Conservation (phyloP, 352 stramenopile genomes). For the Aphanomyces euteiches region DNA sequence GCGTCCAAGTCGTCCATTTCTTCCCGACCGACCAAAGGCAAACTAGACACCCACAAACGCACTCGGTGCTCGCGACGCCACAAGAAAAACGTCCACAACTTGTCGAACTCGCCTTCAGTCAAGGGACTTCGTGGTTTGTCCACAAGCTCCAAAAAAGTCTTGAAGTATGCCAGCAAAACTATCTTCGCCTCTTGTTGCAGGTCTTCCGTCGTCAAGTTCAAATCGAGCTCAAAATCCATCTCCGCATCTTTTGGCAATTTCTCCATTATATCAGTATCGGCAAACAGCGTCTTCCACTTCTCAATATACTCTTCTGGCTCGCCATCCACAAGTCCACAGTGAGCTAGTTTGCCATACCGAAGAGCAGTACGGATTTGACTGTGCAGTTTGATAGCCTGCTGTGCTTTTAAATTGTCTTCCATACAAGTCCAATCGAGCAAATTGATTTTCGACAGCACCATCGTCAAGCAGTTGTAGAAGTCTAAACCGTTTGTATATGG, state of each 20-base stretch:
- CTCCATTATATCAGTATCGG: background rate
- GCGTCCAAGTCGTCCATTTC: conserved; percentile 46
- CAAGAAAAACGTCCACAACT: conserved; percentile 53
- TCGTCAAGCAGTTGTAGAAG: conserved; percentile 65
- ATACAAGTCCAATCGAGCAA: conserved; percentile 74
- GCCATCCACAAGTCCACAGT: background rate
- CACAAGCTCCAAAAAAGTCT: background rate
- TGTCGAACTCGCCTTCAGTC: conserved; percentile 50
- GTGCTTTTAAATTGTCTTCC: conserved; percentile 42
- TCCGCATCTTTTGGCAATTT: background rate
- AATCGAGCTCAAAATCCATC: conserved; percentile 21
- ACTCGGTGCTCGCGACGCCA: conserved; percentile 40
- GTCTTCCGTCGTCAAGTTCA: background rate
- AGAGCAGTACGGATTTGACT: conserved; percentile 1
- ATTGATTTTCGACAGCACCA: conserved; percentile 71
- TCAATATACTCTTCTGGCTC: conserved; percentile 5
- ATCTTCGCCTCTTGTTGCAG: conserved; percentile 7
- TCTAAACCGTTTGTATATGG: conserved; percentile 44
- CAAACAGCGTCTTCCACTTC: conserved; percentile 5
- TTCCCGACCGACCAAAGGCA: conserved; percentile 44
- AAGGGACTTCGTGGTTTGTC: conserved; percentile 2
- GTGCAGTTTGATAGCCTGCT: background rate
- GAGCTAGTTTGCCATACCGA: conserved; percentile 9
- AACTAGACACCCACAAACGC: conserved; percentile 44
- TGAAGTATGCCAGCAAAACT: background rate